A percentile compares a stretch with the other conserved stretches of the same genome.
Evolutionary conservation across 768 basidiomycete species (phyloP).

Genomic region (Rhodotorula kratochvilovae): DNA sequence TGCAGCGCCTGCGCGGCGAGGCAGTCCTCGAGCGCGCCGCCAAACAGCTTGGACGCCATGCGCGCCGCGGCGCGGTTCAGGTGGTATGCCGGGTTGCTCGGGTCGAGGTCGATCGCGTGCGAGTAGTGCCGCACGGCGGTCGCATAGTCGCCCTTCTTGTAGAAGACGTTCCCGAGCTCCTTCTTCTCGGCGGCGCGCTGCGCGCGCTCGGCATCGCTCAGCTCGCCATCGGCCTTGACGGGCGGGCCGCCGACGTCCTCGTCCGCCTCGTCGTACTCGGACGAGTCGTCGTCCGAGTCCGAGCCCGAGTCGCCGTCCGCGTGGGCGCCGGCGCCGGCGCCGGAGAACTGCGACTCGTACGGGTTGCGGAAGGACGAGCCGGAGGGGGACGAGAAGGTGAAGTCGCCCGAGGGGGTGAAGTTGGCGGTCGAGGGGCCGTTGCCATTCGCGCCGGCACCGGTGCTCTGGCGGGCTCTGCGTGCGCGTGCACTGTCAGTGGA

Average conservation of each 20-base stretch:
- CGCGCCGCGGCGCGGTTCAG: slow-evolving; percentile 83
- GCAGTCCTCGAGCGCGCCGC: slow-evolving; percentile 70
- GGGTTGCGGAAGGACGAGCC: neutral
- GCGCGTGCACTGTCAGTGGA: neutral
- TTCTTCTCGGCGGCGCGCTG: slow-evolving; percentile 57
- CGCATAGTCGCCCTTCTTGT: slow-evolving; percentile 37
- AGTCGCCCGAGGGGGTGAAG: slow-evolving; percentile 28
- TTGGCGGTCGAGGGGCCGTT: neutral
- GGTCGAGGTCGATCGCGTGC: slow-evolving; percentile 66
- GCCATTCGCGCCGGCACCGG: neutral
- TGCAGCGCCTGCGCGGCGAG: slow-evolving; percentile 68
- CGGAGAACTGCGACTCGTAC: neutral
- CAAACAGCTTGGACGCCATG: slow-evolving; percentile 74
- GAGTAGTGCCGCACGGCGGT: slow-evolving; percentile 53
- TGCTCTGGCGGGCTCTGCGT: neutral
- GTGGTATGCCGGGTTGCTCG: slow-evolving; percentile 67
- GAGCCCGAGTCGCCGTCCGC: slow-evolving; percentile 3
- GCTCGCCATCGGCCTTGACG: slow-evolving; percentile 29
- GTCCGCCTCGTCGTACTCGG: slow-evolving; percentile 16
- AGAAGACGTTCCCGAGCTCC: slow-evolving; percentile 63
- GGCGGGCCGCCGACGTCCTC: neutral
- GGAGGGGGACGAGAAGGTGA: slow-evolving; percentile 9
- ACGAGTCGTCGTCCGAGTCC: slow-evolving; percentile 6
- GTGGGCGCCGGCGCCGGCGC: slow-evolving; percentile 5
- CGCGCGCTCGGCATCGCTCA: slow-evolving; percentile 21